A percentile compares a stretch with the other conserved stretches of the same genome.
phyloP scores from a whole-genome alignment of 768 basidiomycete genomes.

The Naganishia randhawae region DNA sequence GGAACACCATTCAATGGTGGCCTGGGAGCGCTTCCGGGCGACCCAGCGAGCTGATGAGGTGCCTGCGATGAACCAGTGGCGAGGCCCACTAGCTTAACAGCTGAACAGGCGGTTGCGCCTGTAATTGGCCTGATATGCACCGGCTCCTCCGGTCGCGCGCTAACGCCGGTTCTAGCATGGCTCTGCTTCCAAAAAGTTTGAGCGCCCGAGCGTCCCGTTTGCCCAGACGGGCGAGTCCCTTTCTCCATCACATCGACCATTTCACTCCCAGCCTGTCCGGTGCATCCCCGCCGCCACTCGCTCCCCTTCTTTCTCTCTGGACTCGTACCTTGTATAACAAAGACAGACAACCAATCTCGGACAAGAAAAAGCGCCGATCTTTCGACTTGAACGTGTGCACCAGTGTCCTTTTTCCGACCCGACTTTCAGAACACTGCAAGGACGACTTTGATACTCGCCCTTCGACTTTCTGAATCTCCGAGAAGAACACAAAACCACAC shows the following conservation, averaged over 20 bases:
- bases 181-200: too few relatives aligned
- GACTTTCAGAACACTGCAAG: neutral
- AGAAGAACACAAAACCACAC: neutral
- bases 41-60: too few relatives aligned
- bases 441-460: conserved; percentile 2
- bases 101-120: too few relatives aligned
- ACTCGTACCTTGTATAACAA: conserved; percentile 7
- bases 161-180: too few relatives aligned
- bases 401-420: neutral
- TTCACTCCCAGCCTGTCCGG: too few relatives aligned
- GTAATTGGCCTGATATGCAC: too few relatives aligned
- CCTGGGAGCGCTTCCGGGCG: too few relatives aligned
- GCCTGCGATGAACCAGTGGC: too few relatives aligned
- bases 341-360: conserved; percentile 2
- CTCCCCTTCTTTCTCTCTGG: conserved; percentile 3
- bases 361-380: neutral
- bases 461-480: neutral
- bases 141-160: too few relatives aligned
- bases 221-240: neutral
- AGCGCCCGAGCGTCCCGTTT: neutral
- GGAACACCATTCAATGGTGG: too few relatives aligned
- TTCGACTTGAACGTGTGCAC: neutral
- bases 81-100: too few relatives aligned
- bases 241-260: neutral
- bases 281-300: neutral